Evolutionary conservation across 352 stramenopile genomes (phyloP), one percentile per base, ranked within the genome.

Genomic region (Phytophthora hibernalis): DNA sequence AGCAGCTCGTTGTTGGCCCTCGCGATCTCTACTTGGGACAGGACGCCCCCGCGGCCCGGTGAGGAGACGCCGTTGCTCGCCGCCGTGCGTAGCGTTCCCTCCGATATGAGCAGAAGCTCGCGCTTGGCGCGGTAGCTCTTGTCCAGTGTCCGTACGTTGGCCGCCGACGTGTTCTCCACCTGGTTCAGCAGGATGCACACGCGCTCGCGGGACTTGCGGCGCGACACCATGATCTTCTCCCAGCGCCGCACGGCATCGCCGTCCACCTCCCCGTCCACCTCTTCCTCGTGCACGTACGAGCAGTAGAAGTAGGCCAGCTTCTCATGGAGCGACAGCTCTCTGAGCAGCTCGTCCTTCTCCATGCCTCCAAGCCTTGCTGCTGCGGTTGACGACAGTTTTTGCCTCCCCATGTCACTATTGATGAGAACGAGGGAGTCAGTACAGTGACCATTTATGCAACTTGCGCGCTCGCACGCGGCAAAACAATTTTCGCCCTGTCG

Each of bases 291-390:
- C 54, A 91, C 77, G 63, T 91, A 93, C 15, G 67, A 72, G 65
- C 84, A 89, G 60, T 90, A 93, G 54, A 93, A 93, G 48, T 77
- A 87, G 40, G 84, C 74, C 9, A 93, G 77, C 49, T 89, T 90
- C 73, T 91, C 84, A n/a, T 91, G 73, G 49, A 89, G 76, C 49
- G 82, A 88, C 48, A 89, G 70, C 68, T 43, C 54, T 60, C 67
- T 62, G 33, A 83, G 75, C 61, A 73, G 37, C 53, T 59, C 61
- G 37, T 71, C 63, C 48, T 68, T 60, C 48, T 61, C 38, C 68
- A 71, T 71, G 35, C 18, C 38, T 28, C 13, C n/a, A n/a, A n/a
- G 6, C 12, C 3, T 18, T 16, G 26, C 48, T 31, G 53, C 47
- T 71, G 47, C 43, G 51, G 61, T 35, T 33, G 38, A 54, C 38